Evolutionary conservation across 371 early-diverging fungal genomes (phyloP).

Genomic region (Blyttiomyces sp.): DNA sequence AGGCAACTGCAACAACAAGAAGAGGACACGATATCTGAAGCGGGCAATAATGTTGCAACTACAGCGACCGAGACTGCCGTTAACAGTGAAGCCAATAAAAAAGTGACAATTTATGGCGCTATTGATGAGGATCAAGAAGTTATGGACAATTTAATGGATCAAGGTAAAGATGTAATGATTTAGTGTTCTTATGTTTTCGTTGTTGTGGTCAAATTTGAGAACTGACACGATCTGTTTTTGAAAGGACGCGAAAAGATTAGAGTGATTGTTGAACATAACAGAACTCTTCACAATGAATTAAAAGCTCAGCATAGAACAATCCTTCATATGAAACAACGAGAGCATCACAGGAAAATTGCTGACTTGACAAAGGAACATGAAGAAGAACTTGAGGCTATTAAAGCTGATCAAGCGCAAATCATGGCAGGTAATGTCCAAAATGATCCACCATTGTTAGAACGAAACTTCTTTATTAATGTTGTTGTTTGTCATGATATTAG

Average conservation of each 20-base stretch:
- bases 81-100: background rate
- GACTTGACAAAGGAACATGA: slow-evolving; percentile 16
- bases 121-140: background rate
- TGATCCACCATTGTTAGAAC: background rate
- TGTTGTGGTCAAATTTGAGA: background rate
- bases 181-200: background rate
- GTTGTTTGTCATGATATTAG: background rate
- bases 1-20: too few species aligned
- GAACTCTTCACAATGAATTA: slow-evolving; percentile 24
- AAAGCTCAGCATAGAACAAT: slow-evolving; percentile 15
- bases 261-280: slow-evolving; percentile 19
- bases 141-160: background rate
- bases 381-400: slow-evolving; percentile 22
- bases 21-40: too few species aligned
- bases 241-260: slow-evolving; percentile 20
- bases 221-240: background rate
- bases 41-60: too few species aligned
- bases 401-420: slow-evolving; percentile 14
- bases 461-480: background rate
- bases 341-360: slow-evolving; percentile 31
- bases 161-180: too few species aligned
- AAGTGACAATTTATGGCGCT: background rate
- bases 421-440: slow-evolving; percentile 11
- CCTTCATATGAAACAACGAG: slow-evolving; percentile 24
- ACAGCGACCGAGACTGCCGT: background rate